phyloP scores from a whole-genome alignment of 2,329 filamentous ascomycete species.

The Clarireedia monteithiana region DNA sequence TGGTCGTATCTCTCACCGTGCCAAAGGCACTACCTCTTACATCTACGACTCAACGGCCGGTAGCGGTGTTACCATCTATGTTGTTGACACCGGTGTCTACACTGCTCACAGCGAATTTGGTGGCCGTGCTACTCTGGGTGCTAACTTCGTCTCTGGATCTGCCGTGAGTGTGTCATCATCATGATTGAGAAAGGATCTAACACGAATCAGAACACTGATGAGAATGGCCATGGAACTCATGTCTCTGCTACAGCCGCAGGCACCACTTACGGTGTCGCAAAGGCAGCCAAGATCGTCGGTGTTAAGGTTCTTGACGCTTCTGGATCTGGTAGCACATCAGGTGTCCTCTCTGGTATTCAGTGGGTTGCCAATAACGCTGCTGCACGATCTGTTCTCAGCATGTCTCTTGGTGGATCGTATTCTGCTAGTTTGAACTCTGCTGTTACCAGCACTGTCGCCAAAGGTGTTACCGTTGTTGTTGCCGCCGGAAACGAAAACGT shows the following conservation, averaged over 20 bases:
- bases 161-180: constrained; percentile 15
- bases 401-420: constrained; percentile 44
- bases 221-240: constrained; percentile 36
- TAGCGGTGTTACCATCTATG: constrained; percentile 28
- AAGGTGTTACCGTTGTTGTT: constrained; percentile 44
- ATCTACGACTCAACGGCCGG: constrained; percentile 30
- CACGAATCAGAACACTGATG: constrained; percentile 27
- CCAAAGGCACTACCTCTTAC: constrained; percentile 22
- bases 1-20: constrained; percentile 27
- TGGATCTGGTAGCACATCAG: constrained; percentile 30
- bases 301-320: constrained; percentile 32
- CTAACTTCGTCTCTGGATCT: constrained; percentile 26
- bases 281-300: constrained; percentile 31
- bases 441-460: constrained; percentile 37
- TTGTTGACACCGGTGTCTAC: constrained; percentile 32
- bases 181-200: constrained; percentile 1
- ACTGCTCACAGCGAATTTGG: constrained; percentile 30
- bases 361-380: constrained; percentile 28
- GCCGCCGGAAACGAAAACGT: constrained; percentile 45
- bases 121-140: constrained; percentile 30
- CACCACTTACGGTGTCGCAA: constrained; percentile 34
- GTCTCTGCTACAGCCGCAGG: constrained; percentile 32
- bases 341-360: constrained; percentile 32
- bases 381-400: constrained; percentile 39
- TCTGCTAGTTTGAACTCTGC: constrained; percentile 43